Base-by-base conservation (phyloP, 441 rosid genomes). In the Erodium texanum region DNA sequence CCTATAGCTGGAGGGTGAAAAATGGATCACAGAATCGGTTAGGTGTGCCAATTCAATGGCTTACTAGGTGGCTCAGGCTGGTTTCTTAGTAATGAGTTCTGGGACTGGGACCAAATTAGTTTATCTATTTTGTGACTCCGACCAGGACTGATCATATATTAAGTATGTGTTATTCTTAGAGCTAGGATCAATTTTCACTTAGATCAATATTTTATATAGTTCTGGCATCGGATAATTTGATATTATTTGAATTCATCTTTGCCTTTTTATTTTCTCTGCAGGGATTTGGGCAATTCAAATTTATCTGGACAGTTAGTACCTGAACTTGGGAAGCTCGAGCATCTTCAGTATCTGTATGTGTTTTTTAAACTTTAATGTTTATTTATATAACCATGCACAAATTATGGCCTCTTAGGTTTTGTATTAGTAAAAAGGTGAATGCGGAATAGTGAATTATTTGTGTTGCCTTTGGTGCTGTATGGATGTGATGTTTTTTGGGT, bases 201-300 rank as follows among this genome's bases (percentile, higher is more conserved):
- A 41, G 48, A 41, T 41, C 14, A 9, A 41, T 41, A 41, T 41
- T 41, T 41, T 41, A 41, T 38, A 0, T 38, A 38, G 45, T 38
- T 38, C 1, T 38, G 45, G 45, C 45, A 38, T 41, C 1, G 14
- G 45, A 41, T 2, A 9, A 12, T 41, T 41, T 41, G 12, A 1
- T 41, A 34, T 34, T 5, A 34, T 34, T 0, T 23, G 9, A 29
- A 36, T 18, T 74, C 7, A 16, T 48, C 3, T 66, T 52, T 18
- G 14, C 22, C 54, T 64, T 0, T 61, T n/a, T 75, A 27, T 14
- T n/a, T 54, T 61, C 14, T 76, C 29, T 76, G 74, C 94, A 93
- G 98, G 83, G 98, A 93, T 82, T 80, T 93, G 76, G 98, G 98
- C 32, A 93, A 93, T 71, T 88, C 94, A 63, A 86, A 90, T 76